Percentiles rank a stretch among this genome's conserved stretches.
phyloP scores from a whole-genome alignment of 148 eudicot genomes.

The Vaccinium corymbosum region DNA sequence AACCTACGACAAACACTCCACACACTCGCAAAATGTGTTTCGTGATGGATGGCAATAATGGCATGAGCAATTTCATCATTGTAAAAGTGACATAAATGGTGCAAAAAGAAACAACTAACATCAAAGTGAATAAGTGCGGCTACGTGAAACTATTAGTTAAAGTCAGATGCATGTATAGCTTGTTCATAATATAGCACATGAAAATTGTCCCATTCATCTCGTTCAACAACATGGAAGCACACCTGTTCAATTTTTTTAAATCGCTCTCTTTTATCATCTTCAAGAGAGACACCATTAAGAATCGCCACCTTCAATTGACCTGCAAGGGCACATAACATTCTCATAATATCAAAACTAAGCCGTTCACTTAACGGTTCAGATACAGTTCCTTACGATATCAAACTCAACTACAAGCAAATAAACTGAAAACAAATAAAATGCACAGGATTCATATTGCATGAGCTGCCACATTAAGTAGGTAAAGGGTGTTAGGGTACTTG shows the following conservation, averaged over 20 bases:
- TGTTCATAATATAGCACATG: neutral
- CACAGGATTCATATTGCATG: neutral
- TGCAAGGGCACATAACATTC: slow-evolving; percentile 30
- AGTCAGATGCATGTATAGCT: neutral
- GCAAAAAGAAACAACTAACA: neutral
- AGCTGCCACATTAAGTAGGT: neutral
- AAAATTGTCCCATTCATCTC: neutral
- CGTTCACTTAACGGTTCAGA: neutral
- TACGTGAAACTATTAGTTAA: neutral
- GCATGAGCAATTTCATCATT: neutral
- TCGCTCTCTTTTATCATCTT: slow-evolving; percentile 76
- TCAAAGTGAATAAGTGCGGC: neutral
- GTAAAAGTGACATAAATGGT: neutral
- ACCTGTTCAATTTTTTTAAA: slow-evolving; percentile 95
- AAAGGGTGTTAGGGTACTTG: neutral
- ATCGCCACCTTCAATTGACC: slow-evolving; percentile 88
- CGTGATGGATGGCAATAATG: neutral
- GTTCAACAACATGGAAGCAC: slow-evolving; percentile 8
- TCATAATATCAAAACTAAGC: neutral
- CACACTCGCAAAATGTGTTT: neutral
- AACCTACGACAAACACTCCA: neutral
- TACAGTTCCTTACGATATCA: neutral
- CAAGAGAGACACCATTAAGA: slow-evolving; percentile 84
- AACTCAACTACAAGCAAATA: slow-evolving; percentile 5
- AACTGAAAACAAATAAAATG: neutral